A percentile compares a stretch with the other conserved stretches of the same genome.
phyloP scores from a whole-genome alignment of 2,329 filamentous ascomycete species.

The Paecilomyces formosus region DNA sequence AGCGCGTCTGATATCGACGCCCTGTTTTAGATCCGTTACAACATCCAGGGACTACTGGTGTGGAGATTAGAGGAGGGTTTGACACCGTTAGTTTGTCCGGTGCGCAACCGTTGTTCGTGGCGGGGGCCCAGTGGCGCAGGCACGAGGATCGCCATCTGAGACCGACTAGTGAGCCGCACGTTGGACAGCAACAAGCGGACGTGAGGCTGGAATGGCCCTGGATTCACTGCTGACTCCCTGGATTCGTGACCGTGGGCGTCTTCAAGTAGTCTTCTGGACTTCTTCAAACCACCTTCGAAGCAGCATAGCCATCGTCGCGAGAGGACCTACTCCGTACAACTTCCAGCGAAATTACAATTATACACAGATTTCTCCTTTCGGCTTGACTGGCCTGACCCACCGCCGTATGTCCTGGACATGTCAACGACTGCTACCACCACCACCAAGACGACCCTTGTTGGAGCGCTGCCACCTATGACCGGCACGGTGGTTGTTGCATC shows the following conservation, averaged over 20 bases:
- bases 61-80: neutral
- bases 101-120: neutral
- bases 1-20: neutral
- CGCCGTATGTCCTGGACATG: constrained; percentile 18
- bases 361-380: neutral
- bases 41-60: neutral
- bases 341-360: neutral
- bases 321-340: neutral
- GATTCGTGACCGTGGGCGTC: neutral
- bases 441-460: constrained; percentile 19
- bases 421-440: constrained; percentile 15
- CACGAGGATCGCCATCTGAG: neutral
- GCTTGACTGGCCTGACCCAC: neutral
- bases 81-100: neutral
- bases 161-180: neutral
- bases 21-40: neutral
- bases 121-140: neutral
- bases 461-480: constrained; percentile 20
- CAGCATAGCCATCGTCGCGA: neutral
- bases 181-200: neutral
- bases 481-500: constrained; percentile 13
- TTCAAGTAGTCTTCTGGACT: neutral
- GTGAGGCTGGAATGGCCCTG: neutral
- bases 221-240: neutral
- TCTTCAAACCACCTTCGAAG: neutral